These are phyloP conservation scores for Thermothelomyces thermophilus DNA, from an alignment of 2,329 filamentous ascomycete genomes.

Conservation along the genomic window DNA sequence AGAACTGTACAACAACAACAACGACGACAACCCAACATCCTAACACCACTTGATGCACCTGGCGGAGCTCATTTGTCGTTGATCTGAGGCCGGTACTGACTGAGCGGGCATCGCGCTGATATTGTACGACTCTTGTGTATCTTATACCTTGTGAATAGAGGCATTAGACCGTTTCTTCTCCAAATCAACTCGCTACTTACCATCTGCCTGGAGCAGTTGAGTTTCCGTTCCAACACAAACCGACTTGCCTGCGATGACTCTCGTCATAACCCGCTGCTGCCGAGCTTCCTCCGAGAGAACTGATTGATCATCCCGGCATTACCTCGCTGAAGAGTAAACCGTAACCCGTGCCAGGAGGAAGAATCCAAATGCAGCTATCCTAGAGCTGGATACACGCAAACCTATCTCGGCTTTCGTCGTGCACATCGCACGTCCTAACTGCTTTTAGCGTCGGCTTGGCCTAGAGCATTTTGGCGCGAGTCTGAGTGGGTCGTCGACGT, in stretches of 20 bases:
- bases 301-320: too few species aligned
- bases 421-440: too few species aligned
- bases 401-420: not conserved
- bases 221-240: too few species aligned
- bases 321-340: too few species aligned
- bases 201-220: not conserved
- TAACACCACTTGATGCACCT: not conserved
- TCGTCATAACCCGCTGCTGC: too few species aligned
- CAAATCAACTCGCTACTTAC: not conserved
- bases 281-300: too few species aligned
- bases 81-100: not conserved
- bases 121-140: slow-evolving; percentile 16
- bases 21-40: too few species aligned
- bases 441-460: not conserved
- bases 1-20: slow-evolving; percentile 1
- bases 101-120: not conserved
- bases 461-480: not conserved
- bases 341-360: too few species aligned
- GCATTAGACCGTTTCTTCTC: slow-evolving; percentile 12
- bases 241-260: too few species aligned
- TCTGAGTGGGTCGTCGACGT: slow-evolving; percentile 25
- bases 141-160: slow-evolving; percentile 15
- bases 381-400: too few species aligned
- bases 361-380: too few species aligned
- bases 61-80: too few species aligned